Conservation (phyloP, 1,284 basidiomycete genomes). For the Sporisorium scitamineum region DNA sequence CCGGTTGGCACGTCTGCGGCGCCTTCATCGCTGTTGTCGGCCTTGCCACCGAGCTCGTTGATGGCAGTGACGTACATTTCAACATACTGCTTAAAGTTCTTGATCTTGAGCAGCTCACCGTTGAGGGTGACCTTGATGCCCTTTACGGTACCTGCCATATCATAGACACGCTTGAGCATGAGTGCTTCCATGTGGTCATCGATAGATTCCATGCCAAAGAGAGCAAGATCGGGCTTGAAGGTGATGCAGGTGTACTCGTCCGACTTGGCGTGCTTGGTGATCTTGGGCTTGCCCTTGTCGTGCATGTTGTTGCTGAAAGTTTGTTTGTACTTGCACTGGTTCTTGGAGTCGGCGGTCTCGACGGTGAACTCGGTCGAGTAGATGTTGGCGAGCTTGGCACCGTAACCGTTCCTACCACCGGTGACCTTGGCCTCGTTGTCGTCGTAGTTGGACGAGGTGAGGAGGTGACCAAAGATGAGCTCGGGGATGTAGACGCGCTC, state of each 20-base stretch:
- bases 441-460: slow-evolving; percentile 97
- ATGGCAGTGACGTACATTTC: slow-evolving; percentile 80
- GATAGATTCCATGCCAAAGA: slow-evolving; percentile 92
- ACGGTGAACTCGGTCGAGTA: slow-evolving; percentile 97
- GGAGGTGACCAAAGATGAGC: slow-evolving; percentile 94
- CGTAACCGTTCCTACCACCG: slow-evolving; percentile 98
- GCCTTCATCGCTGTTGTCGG: slow-evolving; percentile 29
- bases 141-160: slow-evolving; percentile 94
- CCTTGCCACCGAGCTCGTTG: slow-evolving; percentile 68
- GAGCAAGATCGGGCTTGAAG: slow-evolving; percentile 89
- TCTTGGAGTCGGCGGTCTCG: slow-evolving; percentile 92
- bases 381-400: slow-evolving; percentile 96
- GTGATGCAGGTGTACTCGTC: slow-evolving; percentile 94
- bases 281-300: slow-evolving; percentile 83
- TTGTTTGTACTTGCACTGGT: slow-evolving; percentile 92
- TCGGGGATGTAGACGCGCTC: slow-evolving; percentile 97
- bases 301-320: slow-evolving; percentile 95
- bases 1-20: slow-evolving; percentile 73
- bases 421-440: slow-evolving; percentile 99
- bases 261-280: slow-evolving; percentile 81
- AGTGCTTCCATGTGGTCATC: slow-evolving; percentile 92
- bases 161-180: slow-evolving; percentile 94
- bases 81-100: slow-evolving; percentile 97
- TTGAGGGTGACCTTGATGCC: slow-evolving; percentile 95
- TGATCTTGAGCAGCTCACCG: slow-evolving; percentile 90